Conservation (phyloP, 495 filamentous ascomycete genomes). For the Coniosporium apollinis region DNA sequence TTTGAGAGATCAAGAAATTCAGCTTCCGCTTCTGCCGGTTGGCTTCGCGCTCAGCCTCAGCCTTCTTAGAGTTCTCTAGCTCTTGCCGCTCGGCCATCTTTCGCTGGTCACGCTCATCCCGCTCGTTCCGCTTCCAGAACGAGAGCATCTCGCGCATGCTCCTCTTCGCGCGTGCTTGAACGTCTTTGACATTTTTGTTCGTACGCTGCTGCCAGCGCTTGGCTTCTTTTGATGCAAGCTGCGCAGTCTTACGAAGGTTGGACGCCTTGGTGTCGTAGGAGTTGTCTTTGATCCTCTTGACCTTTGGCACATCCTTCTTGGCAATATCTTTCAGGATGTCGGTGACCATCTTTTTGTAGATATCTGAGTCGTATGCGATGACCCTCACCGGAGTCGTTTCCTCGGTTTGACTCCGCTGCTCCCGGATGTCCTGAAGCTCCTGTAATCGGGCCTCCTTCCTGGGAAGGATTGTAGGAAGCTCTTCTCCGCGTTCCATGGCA, state of each 20-base stretch:
- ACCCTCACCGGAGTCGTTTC: slow-evolving; percentile 40
- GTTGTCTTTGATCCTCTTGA: slow-evolving; percentile 65
- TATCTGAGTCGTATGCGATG: slow-evolving; percentile 63
- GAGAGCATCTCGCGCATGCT: slow-evolving; percentile 99
- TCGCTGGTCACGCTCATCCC: slow-evolving; percentile 85
- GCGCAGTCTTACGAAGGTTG: slow-evolving; percentile 93
- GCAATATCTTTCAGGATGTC: slow-evolving; percentile 96
- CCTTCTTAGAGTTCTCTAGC: slow-evolving; percentile 88
- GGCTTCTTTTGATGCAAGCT: slow-evolving; percentile 92
- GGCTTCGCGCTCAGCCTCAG: slow-evolving; percentile 90
- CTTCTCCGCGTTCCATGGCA: slow-evolving; percentile 68
- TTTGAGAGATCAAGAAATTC: slow-evolving; percentile 98
- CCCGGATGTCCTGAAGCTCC: slow-evolving; percentile 27
- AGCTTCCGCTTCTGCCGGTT: slow-evolving; percentile 96
- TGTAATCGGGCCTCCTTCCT: slow-evolving; percentile 46
- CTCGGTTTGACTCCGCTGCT: slow-evolving; percentile 42
- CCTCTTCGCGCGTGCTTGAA: slow-evolving; percentile 89
- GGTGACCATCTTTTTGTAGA: slow-evolving; percentile 92
- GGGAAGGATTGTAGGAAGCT: slow-evolving; percentile 42
- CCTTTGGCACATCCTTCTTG: slow-evolving; percentile 82
- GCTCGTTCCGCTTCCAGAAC: slow-evolving; percentile 98
- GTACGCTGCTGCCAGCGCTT: slow-evolving; percentile 92
- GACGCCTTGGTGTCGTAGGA: slow-evolving; percentile 72
- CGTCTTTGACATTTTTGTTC: slow-evolving; percentile 96
- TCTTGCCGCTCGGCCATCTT: slow-evolving; percentile 92